Base-by-base conservation (phyloP, 106 monocot genomes). In the Vanilla planifolia region DNA sequence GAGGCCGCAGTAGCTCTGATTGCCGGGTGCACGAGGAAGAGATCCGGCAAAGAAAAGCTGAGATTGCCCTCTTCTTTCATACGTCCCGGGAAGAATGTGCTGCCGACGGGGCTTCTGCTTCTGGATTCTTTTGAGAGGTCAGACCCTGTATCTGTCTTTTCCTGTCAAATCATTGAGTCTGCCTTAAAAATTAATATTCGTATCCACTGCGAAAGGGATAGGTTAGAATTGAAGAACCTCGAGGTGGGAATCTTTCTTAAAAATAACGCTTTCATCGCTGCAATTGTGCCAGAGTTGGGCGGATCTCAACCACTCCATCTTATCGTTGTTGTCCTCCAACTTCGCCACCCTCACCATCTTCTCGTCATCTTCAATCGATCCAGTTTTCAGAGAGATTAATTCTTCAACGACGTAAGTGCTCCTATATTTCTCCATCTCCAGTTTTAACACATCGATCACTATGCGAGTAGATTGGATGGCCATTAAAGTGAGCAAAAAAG, bases 231-330 rank as follows among this genome's bases (percentile, higher is more conserved):
- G 5, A 6, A 29, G 15, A 2, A 36, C 57, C 19, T 36, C 57
- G 3, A 6, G 35, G 9, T 55, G 53, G 30, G 53, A 55, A 55
- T 13, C 32, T 16, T 55, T 16, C 30, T 32, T 55, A n/a, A 27
- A 32, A 30, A 16, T 30, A n/a, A 55, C 27, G 53, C 53, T 55
- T 16, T 66, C 59, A 46, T 69, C 34, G 39, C 59, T 53, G 63
- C 41, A 63, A 43, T 84, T 69, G 75, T 76, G 86, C 94, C 94
- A 95, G 25, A 95, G 80, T 71, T 86, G 94, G 44, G 69, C 89
- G 7, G 94, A 83, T 67, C 85, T 95, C 94, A 89, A 83, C 94
- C 94, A 95, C 69, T 73, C 83, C 73, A 71, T 83, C 76, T 85
- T 86, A 34, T 89, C 85, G 61, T 82, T 68, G n/a, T 33, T 50